Evolutionary conservation across 192 early-diverging fungal genomes (phyloP).

Genomic region (Chytriomyces sp.): DNA sequence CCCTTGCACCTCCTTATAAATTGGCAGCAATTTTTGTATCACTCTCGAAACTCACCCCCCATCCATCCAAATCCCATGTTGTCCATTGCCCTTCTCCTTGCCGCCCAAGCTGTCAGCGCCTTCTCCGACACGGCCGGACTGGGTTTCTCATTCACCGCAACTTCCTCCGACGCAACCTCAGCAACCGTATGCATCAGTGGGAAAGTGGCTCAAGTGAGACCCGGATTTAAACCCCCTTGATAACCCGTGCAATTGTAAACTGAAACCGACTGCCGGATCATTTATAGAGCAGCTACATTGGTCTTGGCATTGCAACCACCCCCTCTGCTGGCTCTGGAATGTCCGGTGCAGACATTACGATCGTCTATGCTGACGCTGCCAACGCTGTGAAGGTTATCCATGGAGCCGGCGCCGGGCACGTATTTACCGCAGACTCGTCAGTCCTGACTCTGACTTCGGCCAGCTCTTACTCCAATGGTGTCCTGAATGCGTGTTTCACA

Average conservation of each 20-base stretch:
- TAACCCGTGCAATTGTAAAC: not conserved
- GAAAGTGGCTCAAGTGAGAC: not conserved
- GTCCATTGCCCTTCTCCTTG: not conserved
- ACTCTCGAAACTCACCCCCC: no score
- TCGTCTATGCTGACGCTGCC: not conserved
- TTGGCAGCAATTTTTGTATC: no score
- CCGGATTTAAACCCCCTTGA: not conserved
- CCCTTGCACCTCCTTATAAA: no score
- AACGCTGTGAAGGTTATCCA: not conserved
- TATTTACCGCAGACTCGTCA: not conserved
- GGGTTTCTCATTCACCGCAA: not conserved
- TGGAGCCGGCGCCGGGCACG: not conserved
- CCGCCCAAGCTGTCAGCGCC: not conserved
- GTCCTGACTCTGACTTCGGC: not conserved
- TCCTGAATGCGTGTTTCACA: conserved; percentile 9
- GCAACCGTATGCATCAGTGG: not conserved
- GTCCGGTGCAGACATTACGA: conserved; percentile 12
- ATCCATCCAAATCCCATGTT: no score
- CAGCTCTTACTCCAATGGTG: conserved; percentile 5
- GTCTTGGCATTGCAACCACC: conserved; percentile 10
- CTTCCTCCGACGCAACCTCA: not conserved
- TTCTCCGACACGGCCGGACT: not conserved
- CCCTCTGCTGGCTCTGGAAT: not conserved
- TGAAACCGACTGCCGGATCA: not conserved
- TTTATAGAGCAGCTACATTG: conserved; percentile 15